Conservation (phyloP, 75 land plant species). For the Cunninghamia lanceolata region DNA sequence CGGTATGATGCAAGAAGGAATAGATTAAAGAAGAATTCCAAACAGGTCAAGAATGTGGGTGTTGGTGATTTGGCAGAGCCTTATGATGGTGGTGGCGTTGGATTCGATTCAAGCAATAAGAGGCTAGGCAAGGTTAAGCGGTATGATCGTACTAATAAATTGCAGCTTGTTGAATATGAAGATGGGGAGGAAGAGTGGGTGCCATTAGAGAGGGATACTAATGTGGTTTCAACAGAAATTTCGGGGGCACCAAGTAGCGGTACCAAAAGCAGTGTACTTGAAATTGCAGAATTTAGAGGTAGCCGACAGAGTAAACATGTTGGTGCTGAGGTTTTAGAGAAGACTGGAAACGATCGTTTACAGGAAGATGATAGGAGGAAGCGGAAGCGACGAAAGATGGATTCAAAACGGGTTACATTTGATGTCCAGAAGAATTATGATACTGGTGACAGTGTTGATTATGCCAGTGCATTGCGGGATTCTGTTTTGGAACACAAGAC, state of each 20-base stretch:
- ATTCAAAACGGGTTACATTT: background rate
- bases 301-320: background rate
- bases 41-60: background rate
- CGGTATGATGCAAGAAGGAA: background rate
- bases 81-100: background rate
- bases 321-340: background rate
- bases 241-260: background rate
- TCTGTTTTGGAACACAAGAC: background rate
- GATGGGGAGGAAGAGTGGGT: conserved; percentile 44
- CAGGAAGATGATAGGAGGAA: background rate
- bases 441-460: background rate
- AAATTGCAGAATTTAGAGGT: background rate
- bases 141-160: conserved; percentile 18
- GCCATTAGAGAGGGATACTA: conserved; percentile 16
- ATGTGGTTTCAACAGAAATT: background rate
- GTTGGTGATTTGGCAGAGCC: background rate
- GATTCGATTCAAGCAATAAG: background rate
- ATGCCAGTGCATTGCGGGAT: background rate
- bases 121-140: conserved; percentile 20
- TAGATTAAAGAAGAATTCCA: background rate
- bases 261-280: background rate
- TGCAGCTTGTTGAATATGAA: conserved; percentile 32
- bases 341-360: background rate
- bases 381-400: background rate
- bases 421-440: background rate